Evolutionary conservation across 495 filamentous ascomycete species (phyloP).

Genomic region (Penicillium taxi): DNA sequence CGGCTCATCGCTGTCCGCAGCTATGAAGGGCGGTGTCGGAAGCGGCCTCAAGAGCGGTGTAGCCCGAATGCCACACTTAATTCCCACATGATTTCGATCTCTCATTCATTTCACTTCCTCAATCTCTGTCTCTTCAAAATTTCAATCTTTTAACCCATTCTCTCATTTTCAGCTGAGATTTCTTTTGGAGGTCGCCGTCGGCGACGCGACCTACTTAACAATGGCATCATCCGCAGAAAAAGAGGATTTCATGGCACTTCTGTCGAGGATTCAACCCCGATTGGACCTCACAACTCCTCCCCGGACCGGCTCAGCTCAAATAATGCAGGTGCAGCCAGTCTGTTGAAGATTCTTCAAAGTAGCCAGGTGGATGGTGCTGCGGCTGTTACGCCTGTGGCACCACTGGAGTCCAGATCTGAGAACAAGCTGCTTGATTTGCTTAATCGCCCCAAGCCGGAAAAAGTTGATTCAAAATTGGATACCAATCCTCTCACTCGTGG

Average conservation of each 20-base stretch:
- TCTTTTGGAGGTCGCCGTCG: slow-evolving; percentile 21
- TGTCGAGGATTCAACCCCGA: slow-evolving; percentile 33
- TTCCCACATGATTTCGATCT: slow-evolving; percentile 4
- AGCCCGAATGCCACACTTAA: too few relatives aligned
- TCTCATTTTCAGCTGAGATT: too few relatives aligned
- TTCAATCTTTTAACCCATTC: too few relatives aligned
- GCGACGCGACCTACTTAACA: too few relatives aligned
- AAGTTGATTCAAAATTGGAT: too few relatives aligned
- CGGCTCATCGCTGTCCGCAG: too few relatives aligned
- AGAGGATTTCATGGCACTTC: too few relatives aligned
- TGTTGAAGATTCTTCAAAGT: slow-evolving; percentile 86
- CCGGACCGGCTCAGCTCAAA: too few relatives aligned
- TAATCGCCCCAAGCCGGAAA: slow-evolving; percentile 46
- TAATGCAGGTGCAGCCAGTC: slow-evolving; percentile 53
- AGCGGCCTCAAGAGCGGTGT: not conserved
- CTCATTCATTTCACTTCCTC: too few relatives aligned
- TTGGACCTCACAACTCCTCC: slow-evolving; percentile 38
- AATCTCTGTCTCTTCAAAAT: slow-evolving; percentile 32
- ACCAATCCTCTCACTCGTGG: slow-evolving; percentile 2
- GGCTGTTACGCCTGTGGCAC: slow-evolving; percentile 10
- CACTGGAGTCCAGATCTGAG: slow-evolving; percentile 39
- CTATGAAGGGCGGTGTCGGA: too few relatives aligned
- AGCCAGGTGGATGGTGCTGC: slow-evolving; percentile 42
- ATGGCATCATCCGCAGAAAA: too few relatives aligned
- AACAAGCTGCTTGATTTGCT: slow-evolving; percentile 60